Percentiles rank a stretch among this genome's conserved stretches.
phyloP scores from a whole-genome alignment of 805 yeast genomes.

The Citeromyces nyonsensis region DNA sequence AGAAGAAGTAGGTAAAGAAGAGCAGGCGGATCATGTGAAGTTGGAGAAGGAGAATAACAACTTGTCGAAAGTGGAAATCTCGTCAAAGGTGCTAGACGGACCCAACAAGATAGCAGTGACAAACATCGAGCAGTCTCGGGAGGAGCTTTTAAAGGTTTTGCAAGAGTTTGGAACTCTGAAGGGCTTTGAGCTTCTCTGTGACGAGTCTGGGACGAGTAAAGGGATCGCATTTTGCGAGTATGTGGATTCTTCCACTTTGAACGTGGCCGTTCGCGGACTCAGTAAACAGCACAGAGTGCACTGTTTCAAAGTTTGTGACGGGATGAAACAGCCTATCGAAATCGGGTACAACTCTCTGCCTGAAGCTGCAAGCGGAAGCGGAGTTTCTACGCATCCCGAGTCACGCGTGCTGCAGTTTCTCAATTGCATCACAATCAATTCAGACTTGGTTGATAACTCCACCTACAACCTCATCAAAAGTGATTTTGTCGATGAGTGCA shows the following conservation, averaged over 20 bases:
- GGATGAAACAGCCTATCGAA: slow-evolving; percentile 9
- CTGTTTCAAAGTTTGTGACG: slow-evolving; percentile 23
- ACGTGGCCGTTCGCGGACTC: slow-evolving; percentile 12
- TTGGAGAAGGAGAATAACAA: no score
- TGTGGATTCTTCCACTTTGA: slow-evolving; percentile 6
- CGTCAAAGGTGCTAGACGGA: slow-evolving; percentile 19
- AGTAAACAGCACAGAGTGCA: slow-evolving; percentile 6
- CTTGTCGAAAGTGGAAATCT: no score
- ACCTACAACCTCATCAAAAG: slow-evolving; percentile 30
- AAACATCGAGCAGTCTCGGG: slow-evolving; percentile 7
- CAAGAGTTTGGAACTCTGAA: slow-evolving; percentile 21
- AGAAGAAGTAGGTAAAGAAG: slow-evolving; percentile 5
- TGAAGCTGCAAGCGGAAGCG: slow-evolving; percentile 1
- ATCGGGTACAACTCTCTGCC: slow-evolving; percentile 16
- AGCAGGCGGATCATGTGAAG: slow-evolving; percentile 1
- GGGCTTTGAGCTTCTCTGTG: slow-evolving; percentile 26
- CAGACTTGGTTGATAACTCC: slow-evolving; percentile 38
- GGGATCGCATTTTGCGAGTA: slow-evolving; percentile 47
- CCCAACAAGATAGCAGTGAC: slow-evolving; percentile 28
- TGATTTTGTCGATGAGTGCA: slow-evolving; percentile 35
- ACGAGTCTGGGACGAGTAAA: slow-evolving; percentile 25
- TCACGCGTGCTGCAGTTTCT: slow-evolving; percentile 46
- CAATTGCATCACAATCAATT: slow-evolving; percentile 42
- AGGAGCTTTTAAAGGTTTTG: slow-evolving; percentile 7
- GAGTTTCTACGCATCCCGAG: slow-evolving; percentile 4